These are phyloP conservation scores for Zostera marina DNA, from an alignment of 116 monocot species.

Conservation along the genomic window DNA sequence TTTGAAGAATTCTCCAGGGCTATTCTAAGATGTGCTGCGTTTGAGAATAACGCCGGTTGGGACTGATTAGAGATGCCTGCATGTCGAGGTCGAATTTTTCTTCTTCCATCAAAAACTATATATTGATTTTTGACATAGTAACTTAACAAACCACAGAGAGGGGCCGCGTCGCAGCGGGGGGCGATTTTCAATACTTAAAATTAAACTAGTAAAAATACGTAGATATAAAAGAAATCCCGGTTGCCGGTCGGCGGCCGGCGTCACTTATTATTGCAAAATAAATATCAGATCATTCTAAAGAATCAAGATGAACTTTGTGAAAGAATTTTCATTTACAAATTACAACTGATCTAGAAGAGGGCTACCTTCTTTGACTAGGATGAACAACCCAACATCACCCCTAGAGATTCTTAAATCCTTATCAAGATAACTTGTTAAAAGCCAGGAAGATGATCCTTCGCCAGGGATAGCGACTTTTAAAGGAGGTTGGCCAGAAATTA, in stretches of 20 bases:
- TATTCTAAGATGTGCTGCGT: constrained; percentile 66
- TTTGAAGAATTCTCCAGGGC: constrained; percentile 71
- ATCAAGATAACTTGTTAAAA: constrained; percentile 21
- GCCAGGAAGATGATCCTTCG: constrained; percentile 22
- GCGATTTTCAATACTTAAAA: too few relatives aligned
- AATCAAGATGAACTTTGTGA: not conserved
- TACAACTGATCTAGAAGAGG: constrained; percentile 44
- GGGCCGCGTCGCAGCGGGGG: too few relatives aligned
- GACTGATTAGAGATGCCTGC: too few relatives aligned
- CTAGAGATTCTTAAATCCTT: constrained; percentile 20
- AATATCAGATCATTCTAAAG: too few relatives aligned
- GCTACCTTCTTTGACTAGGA: constrained; percentile 89
- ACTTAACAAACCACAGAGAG: too few relatives aligned
- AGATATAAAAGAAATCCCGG: too few relatives aligned
- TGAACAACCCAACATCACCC: constrained; percentile 39
- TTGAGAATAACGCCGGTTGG: constrained; percentile 17
- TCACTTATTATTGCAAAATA: too few relatives aligned
- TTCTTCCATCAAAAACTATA: too few relatives aligned
- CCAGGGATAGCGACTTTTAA: constrained; percentile 68
- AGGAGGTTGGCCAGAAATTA: constrained; percentile 65
- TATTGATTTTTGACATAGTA: too few relatives aligned
- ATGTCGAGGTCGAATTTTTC: too few relatives aligned
- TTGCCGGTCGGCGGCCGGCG: too few relatives aligned
- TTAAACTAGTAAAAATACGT: too few relatives aligned
- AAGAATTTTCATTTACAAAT: not conserved